Evolutionary conservation across 164 flowering plant genomes (phyloP).

Genomic region (Magnolia changhungtana): DNA sequence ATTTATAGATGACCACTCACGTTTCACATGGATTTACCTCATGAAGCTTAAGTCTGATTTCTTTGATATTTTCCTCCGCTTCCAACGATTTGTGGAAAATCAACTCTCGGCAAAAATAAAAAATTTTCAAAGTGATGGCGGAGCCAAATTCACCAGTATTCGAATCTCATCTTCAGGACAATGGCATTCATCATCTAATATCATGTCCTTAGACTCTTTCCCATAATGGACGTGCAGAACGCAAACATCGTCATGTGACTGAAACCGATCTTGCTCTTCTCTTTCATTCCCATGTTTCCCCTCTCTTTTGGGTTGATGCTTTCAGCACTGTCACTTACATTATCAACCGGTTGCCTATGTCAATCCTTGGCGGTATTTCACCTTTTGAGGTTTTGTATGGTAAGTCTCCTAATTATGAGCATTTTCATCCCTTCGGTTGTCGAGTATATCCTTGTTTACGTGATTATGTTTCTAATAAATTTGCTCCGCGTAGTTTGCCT

Average conservation of each 20-base stretch:
- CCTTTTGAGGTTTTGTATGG: background rate
- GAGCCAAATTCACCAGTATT: background rate
- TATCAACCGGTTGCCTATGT: background rate
- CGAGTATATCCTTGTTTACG: background rate
- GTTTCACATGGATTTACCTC: too few relatives aligned
- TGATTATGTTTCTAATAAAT: background rate
- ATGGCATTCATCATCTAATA: background rate
- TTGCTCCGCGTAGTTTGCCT: background rate
- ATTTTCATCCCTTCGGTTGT: background rate
- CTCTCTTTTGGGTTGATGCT: background rate
- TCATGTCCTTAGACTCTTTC: background rate
- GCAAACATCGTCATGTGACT: background rate
- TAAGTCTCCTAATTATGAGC: background rate
- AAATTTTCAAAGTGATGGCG: background rate
- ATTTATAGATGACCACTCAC: too few relatives aligned
- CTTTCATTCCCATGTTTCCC: background rate
- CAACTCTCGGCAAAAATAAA: too few relatives aligned
- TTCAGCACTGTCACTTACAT: background rate
- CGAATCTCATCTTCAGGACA: background rate
- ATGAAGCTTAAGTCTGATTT: too few relatives aligned
- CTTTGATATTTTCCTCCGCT: too few relatives aligned
- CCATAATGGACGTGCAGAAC: background rate
- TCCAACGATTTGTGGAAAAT: too few relatives aligned
- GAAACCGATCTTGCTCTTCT: background rate
- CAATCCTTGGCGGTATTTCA: background rate